Base-by-base conservation (phyloP, 2,329 filamentous ascomycete species). In the Ophiostoma ips region DNA sequence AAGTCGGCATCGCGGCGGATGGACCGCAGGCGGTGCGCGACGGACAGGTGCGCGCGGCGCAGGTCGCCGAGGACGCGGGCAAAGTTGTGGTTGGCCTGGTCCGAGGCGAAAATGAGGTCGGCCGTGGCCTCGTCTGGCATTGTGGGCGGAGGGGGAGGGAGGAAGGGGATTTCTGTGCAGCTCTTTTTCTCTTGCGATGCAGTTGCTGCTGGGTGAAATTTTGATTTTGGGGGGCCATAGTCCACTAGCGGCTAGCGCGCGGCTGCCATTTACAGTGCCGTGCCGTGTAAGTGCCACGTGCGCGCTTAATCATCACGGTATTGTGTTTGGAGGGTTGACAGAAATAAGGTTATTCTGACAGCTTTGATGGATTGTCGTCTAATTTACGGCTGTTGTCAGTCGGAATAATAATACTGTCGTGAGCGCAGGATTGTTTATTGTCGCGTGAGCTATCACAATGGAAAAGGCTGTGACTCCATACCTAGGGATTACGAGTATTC, bases 21-120 rank as follows among this genome's bases (percentile, higher is more conserved):
- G 28, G 87, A 95, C 30, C 70, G 68, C 12, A 98, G 77, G 15
- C 90, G 83, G 68, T 95, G 95, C 56, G 77, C 73, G 55, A 92
- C 78, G 55, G 83, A 84, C 46, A 94, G 75, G 19, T 86, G 84
- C 19, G 83, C 79, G 57, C 83, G 79, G 62, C 84, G 87, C 53
- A 95, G 76, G 31, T 83, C 81, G 46, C 75, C 71, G 13, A 94
- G 77, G 4, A 79, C 81, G 55, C 76, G 75, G 33, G 80, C 84
- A 61, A 90, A 76, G 55, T 82, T 81, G 55, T 78, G 77, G 59
- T 75, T 73, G 46, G 70, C 68, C 57, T 74, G 71, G 28, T 69
- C 64, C 5, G 66, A 65, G n/a, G 53, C 50, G 64, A 77, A 71
- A 58, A 76, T 62, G 56, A 75, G 59, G 59, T 73, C 66, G 24